Evolutionary conservation across 2,329 filamentous ascomycete genomes (phyloP), one percentile per base, ranked within the genome.

Genomic region (Cladophialophora carrionii): DNA sequence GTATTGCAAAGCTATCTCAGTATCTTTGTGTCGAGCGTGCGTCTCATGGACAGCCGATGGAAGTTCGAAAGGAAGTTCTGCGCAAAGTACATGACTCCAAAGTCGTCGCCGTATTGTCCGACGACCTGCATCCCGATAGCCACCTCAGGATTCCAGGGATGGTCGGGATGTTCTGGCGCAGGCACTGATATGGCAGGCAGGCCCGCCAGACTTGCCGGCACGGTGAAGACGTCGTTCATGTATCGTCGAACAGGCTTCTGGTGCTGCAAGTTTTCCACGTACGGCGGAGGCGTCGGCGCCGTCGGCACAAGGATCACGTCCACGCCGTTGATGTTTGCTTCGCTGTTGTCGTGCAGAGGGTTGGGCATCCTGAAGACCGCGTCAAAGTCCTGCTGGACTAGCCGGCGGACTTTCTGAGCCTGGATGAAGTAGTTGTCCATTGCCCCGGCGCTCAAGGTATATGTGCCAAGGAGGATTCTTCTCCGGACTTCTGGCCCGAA

Each of bases 361-460:
- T 96, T 93, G 3, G 79, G 78, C 51, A 87, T 77, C 17, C 79
- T 77, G 74, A 99, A 97, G 0, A 91, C 88, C 1, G 83, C 79
- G 77, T 98, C 87, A 75, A 99, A 99, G 74, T 99, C 95, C 37
- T 82, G 81, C 74, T 95, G 89, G 1, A 99, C 91, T 20, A 96
- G 81, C 61, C 91, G 85, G 1, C 95, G 88, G 46, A 97, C 87
- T 70, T 89, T 89, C 78, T 99, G 95, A 53, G 95, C 95, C 75
- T 96, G 90, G 68, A 96, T 86, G 74, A 99, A 99, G 78, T 98
- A 97, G 76, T 98, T 99, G 76, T 96, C 90, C 74, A 96, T 95
- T 9, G 92, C 92, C 67, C 90, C 87, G 0, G 94, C 93, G 77
- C 91, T 96, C 59, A 99, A 83, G 48, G 89, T 93, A 75, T 96